Percentiles rank a stretch among this genome's conserved stretches.
phyloP scores from a whole-genome alignment of 257 asterid species.

The Solanum pimpinellifolium region DNA sequence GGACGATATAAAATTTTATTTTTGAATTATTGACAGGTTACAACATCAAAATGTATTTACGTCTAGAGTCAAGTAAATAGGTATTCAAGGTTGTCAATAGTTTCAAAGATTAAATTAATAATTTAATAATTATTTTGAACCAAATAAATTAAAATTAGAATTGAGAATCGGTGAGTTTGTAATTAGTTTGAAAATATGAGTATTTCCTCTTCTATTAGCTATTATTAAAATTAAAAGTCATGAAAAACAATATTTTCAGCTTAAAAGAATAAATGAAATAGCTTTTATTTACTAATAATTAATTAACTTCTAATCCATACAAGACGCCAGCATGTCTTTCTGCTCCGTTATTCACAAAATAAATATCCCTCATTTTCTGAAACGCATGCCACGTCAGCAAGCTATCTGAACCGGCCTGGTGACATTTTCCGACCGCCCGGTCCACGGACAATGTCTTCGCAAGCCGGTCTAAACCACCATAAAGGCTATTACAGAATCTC shows the following conservation, averaged over 20 bases:
- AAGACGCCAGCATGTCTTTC: slow-evolving; percentile 15
- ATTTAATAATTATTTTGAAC: background rate
- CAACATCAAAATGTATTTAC: too few relatives aligned
- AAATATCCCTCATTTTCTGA: slow-evolving; percentile 18
- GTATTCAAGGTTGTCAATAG: too few relatives aligned
- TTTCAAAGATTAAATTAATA: too few relatives aligned
- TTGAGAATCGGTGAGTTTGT: background rate
- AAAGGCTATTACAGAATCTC: slow-evolving; percentile 35
- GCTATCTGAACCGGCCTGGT: slow-evolving; percentile 63
- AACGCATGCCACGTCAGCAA: slow-evolving; percentile 50
- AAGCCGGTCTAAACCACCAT: slow-evolving; percentile 45
- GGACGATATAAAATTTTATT: too few relatives aligned
- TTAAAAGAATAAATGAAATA: background rate
- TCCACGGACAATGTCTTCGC: slow-evolving; percentile 23
- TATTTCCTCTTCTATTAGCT: background rate
- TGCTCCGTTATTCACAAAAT: background rate
- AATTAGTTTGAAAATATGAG: background rate
- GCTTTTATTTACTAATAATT: background rate
- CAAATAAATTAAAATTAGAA: background rate
- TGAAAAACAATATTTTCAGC: background rate
- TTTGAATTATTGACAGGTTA: too few relatives aligned
- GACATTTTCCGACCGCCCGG: slow-evolving; percentile 42
- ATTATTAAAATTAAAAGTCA: background rate
- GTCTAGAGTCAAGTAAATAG: too few relatives aligned
- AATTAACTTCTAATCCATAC: slow-evolving; percentile 19